A percentile compares a stretch with the other conserved stretches of the same genome.
These are phyloP conservation scores for Coemansia asiatica DNA, from an alignment of 192 early-diverging fungal genomes.

Conservation along the genomic window DNA sequence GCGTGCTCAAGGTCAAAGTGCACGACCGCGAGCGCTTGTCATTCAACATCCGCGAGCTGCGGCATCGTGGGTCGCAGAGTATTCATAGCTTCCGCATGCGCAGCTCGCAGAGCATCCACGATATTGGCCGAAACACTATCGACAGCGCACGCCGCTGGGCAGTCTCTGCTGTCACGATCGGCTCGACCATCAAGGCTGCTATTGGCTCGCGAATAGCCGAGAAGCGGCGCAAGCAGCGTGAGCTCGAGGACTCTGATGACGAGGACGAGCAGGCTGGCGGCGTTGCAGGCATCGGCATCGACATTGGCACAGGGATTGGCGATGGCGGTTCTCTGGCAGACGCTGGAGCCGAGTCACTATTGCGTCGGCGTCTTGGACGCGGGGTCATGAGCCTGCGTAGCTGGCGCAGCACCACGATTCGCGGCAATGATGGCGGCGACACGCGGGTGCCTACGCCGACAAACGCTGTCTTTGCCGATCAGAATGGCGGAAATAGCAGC, in stretches of 20 bases:
- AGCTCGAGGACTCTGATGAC: conserved; percentile 55
- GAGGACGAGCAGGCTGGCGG: conserved; percentile 35
- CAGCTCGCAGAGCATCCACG: conserved; percentile 49
- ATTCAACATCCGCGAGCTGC: conserved; percentile 45
- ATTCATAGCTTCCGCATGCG: conserved; percentile 55
- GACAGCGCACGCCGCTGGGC: conserved; percentile 34
- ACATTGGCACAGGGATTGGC: not conserved
- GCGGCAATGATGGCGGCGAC: not conserved
- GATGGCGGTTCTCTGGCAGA: not conserved
- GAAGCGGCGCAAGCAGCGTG: conserved; percentile 51
- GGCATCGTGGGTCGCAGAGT: conserved; percentile 51
- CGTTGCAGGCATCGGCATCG: not conserved
- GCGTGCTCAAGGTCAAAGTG: conserved; percentile 58
- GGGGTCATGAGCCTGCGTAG: conserved; percentile 50
- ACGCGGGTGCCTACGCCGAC: conserved; percentile 9
- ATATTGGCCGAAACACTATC: conserved; percentile 32
- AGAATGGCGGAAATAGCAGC: conserved; percentile 3
- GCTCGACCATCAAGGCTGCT: conserved; percentile 24
- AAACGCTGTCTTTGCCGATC: not conserved
- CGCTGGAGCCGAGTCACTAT: conserved; percentile 25
- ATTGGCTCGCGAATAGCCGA: conserved; percentile 40
- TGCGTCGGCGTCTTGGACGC: conserved; percentile 30
- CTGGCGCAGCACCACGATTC: conserved; percentile 28
- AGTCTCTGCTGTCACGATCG: conserved; percentile 17
- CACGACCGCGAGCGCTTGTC: conserved; percentile 57